Conservation (phyloP, 2,329 filamentous ascomycete species). For the Cercospora sp. region DNA sequence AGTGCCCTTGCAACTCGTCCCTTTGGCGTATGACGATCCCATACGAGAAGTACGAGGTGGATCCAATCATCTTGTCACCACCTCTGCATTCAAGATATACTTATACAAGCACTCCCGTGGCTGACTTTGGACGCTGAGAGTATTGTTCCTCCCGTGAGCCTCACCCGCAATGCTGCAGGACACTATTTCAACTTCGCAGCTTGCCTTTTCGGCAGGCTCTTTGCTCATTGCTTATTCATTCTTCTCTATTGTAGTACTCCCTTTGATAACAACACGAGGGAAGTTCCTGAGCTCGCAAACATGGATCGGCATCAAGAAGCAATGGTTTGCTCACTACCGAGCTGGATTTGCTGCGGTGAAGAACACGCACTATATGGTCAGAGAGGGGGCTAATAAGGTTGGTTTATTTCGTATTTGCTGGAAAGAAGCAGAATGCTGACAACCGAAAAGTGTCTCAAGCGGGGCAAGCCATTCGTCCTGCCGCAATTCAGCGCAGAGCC, state of each 20-base stretch:
- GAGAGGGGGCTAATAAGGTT: slow-evolving; percentile 18
- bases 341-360: slow-evolving; percentile 22
- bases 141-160: background rate
- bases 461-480: slow-evolving; percentile 24
- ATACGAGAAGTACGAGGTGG: slow-evolving; percentile 21
- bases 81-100: background rate
- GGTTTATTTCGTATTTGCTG: background rate
- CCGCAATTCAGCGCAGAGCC: slow-evolving; percentile 28
- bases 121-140: background rate
- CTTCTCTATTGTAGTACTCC: slow-evolving; percentile 17
- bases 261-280: slow-evolving; percentile 15
- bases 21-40: slow-evolving; percentile 8
- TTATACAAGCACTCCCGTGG: slow-evolving; percentile 9
- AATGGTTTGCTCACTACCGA: slow-evolving; percentile 21
- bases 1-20: background rate
- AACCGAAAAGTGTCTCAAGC: slow-evolving; percentile 18
- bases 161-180: slow-evolving; percentile 13
- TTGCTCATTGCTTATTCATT: slow-evolving; percentile 18
- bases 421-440: background rate
- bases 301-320: slow-evolving; percentile 26
- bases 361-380: slow-evolving; percentile 23
- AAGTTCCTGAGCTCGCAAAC: slow-evolving; percentile 20
- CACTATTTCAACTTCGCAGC: slow-evolving; percentile 11
- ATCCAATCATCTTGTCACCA: background rate
- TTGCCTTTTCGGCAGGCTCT: slow-evolving; percentile 17